Percentiles rank a stretch among this genome's conserved stretches.
Evolutionary conservation across 2,329 filamentous ascomycete genomes (phyloP).

Genomic region (Neonectria faginata): DNA sequence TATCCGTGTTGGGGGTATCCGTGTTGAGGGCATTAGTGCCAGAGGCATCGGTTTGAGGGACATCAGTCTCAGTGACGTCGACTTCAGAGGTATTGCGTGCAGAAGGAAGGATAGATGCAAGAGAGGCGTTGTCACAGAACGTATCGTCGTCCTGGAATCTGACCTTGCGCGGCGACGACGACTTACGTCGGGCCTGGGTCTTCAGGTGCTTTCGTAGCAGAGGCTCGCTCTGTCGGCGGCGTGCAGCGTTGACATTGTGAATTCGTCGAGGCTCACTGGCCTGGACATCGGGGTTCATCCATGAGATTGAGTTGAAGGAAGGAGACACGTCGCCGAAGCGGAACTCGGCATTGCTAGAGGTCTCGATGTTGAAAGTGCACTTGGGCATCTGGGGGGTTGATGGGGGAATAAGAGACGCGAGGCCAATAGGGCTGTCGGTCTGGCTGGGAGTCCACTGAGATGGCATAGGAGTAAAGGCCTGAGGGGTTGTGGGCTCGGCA

Average conservation of each 20-base stretch:
- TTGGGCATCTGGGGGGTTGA: constrained; percentile 31
- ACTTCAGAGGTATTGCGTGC: background rate
- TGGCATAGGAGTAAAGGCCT: constrained; percentile 30
- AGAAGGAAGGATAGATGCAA: constrained; percentile 23
- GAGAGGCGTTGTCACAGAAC: constrained; percentile 33
- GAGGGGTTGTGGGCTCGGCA: constrained; percentile 41
- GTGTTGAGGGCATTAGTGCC: background rate
- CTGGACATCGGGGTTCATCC: constrained; percentile 42
- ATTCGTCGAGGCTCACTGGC: constrained; percentile 39
- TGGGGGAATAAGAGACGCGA: constrained; percentile 35
- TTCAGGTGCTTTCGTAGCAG: constrained; percentile 45
- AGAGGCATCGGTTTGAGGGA: background rate
- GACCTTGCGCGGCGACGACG: constrained; percentile 47
- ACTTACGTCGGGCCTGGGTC: constrained; percentile 43
- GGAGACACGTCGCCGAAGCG: constrained; percentile 47
- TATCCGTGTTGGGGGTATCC: background rate
- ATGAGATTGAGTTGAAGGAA: constrained; percentile 45
- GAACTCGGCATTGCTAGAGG: constrained; percentile 35
- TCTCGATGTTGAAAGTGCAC: constrained; percentile 24
- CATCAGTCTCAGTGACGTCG: background rate
- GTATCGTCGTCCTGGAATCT: constrained; percentile 36
- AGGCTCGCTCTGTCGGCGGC: constrained; percentile 52
- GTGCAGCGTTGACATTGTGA: constrained; percentile 37
- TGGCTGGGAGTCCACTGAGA: constrained; percentile 20
- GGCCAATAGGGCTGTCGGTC: constrained; percentile 35